Evolutionary conservation across 2,329 filamentous ascomycete genomes (phyloP).

Genomic region (Stemphylium lycopersici): DNA sequence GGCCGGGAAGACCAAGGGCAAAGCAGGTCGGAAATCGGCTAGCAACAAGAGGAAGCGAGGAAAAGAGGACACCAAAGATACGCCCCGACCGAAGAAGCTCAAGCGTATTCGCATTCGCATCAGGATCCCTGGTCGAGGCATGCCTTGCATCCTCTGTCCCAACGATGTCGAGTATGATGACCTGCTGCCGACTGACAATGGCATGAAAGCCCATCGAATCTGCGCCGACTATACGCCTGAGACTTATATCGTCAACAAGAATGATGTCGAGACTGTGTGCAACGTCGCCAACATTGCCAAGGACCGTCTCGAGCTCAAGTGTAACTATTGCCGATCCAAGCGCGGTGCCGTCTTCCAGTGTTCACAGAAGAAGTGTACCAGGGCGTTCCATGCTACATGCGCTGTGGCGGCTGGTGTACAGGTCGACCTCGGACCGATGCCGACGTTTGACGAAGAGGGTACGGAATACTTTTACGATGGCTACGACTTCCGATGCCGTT

Average conservation of each 20-base stretch:
- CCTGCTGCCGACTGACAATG: constrained; percentile 86
- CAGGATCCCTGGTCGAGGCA: constrained; percentile 72
- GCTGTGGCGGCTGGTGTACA: constrained; percentile 90
- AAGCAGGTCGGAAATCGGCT: constrained; percentile 75
- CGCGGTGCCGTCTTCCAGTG: constrained; percentile 97
- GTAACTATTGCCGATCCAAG: constrained; percentile 91
- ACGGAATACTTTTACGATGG: constrained; percentile 91
- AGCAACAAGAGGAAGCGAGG: constrained; percentile 57
- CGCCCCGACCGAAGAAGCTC: constrained; percentile 70
- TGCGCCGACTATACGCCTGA: constrained; percentile 93
- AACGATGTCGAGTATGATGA: constrained; percentile 84
- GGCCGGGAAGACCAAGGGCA: constrained; percentile 71
- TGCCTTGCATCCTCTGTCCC: constrained; percentile 89
- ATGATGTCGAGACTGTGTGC: constrained; percentile 71
- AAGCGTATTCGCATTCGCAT: constrained; percentile 74
- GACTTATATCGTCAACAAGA: constrained; percentile 77
- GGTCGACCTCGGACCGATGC: constrained; percentile 83
- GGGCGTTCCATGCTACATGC: constrained; percentile 94
- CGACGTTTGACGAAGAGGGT: constrained; percentile 87
- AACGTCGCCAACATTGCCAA: constrained; percentile 84
- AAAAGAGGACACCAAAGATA: constrained; percentile 49
- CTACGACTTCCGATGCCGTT: constrained; percentile 92
- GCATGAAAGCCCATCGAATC: constrained; percentile 82
- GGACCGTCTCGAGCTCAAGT: constrained; percentile 88
- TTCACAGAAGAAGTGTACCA: constrained; percentile 89